A percentile compares a stretch with the other conserved stretches of the same genome.
These are phyloP conservation scores for Herpotrichia juniperi DNA, from an alignment of 2,329 filamentous ascomycete genomes.

Conservation along the genomic window DNA sequence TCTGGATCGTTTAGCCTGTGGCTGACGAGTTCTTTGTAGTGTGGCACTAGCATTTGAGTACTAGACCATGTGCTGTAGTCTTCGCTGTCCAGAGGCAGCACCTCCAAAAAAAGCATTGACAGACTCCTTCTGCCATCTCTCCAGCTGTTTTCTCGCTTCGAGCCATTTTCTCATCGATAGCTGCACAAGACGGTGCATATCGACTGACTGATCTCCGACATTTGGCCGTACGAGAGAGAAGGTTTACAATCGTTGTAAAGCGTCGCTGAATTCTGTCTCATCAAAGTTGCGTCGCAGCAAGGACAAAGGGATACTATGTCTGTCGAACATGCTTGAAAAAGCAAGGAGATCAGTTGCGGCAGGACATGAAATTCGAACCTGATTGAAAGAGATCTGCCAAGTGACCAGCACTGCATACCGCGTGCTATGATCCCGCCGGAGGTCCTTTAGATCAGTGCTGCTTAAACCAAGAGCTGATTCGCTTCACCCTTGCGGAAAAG, in stretches of 20 bases:
- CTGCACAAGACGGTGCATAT: slow-evolving; percentile 10
- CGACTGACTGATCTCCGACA: background rate
- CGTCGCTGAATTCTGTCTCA: slow-evolving; percentile 4
- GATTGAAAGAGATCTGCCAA: slow-evolving; percentile 34
- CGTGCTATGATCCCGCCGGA: slow-evolving; percentile 7
- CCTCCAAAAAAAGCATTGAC: background rate
- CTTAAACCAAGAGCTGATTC: slow-evolving; percentile 4
- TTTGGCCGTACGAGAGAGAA: slow-evolving; percentile 1
- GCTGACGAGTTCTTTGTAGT: too few relatives aligned
- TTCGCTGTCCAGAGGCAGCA: background rate
- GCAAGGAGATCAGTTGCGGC: slow-evolving; percentile 50
- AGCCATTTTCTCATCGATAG: slow-evolving; percentile 7
- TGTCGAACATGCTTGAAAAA: slow-evolving; percentile 23
- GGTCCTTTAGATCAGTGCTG: background rate
- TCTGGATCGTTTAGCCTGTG: too few relatives aligned
- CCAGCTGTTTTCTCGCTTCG: background rate
- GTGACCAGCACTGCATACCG: slow-evolving; percentile 29
- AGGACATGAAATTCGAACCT: slow-evolving; percentile 33
- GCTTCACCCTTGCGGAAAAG: slow-evolving; percentile 9
- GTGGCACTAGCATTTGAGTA: too few relatives aligned
- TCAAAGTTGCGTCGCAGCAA: slow-evolving; percentile 2
- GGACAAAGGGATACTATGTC: slow-evolving; percentile 6
- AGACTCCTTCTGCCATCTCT: slow-evolving; percentile 1
- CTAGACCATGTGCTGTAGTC: background rate
- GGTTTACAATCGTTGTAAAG: background rate